Evolutionary conservation across 2,329 filamentous ascomycete species (phyloP), one percentile per base, ranked within the genome.

Genomic region (Madurella mycetomatis): DNA sequence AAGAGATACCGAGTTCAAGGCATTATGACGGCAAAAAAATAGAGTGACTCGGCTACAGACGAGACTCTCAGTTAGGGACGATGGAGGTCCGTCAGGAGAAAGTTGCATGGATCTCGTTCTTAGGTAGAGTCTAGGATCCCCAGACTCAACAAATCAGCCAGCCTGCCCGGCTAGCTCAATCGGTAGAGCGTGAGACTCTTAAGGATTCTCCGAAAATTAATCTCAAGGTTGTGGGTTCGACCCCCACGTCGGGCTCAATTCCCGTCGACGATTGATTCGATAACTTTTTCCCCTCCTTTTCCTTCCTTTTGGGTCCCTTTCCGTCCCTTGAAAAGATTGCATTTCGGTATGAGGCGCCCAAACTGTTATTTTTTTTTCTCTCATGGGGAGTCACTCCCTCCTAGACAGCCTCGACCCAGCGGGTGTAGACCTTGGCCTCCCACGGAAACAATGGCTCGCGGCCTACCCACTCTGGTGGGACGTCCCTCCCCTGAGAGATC

Each of bases 151-250:
- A 48, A 41, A 30, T 45, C 7, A 30, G 9, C 18, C 19, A 51
- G 45, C 50, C 50, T 41, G 48, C 13, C 31, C 73, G 76, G 78
- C 76, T 84, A 83, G 80, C 80, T 83, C 80, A 83, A 83, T 83
- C 79, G 79, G 80, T 85, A 86, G 83, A 86, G 82, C 82, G 82
- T 85, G 78, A 84, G 82, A 85, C 83, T 85, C 83, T 81, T 80
- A 80, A 79, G 45, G 42, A 52, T 51, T 51, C 47, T 55, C 48
- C 53, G 44, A 25, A 25, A 25, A 4, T 25, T 41, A 16, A 56
- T 56, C 54, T 56, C 54, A 56, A 56, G 54, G 54, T 56, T 56
- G 54, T 50, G 54, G 54, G 54, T 56, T 56, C 54, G 54, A 56
- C 54, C 54, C 54, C 54, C 54, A 50, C 54, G 54, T 56, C 49